Percentiles rank a stretch among this genome's conserved stretches.
Conservation (phyloP, 2,329 filamentous ascomycete species). For the Colletotrichum spinosum region DNA sequence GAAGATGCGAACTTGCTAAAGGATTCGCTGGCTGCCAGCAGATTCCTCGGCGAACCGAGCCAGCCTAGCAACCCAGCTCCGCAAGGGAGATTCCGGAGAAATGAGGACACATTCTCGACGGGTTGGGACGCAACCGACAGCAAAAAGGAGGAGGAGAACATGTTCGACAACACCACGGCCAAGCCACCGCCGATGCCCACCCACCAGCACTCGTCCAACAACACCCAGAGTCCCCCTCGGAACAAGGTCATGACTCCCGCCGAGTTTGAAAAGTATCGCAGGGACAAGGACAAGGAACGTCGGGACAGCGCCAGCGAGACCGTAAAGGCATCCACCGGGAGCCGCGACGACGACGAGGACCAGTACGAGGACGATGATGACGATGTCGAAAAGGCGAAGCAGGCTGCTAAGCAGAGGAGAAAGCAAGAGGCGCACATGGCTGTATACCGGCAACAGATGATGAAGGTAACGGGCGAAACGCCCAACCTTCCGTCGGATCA, state of each 20-base stretch:
- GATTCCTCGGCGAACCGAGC: conserved; percentile 50
- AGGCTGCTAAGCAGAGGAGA: conserved; percentile 79
- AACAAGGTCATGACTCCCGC: conserved; percentile 92
- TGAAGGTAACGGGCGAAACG: conserved; percentile 89
- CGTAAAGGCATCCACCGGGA: conserved; percentile 58
- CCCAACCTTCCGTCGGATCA: conserved; percentile 63
- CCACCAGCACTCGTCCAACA: conserved; percentile 43
- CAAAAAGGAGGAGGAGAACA: conserved; percentile 60
- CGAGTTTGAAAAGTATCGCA: conserved; percentile 84
- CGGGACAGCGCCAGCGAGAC: conserved; percentile 58
- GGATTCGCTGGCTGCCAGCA: conserved; percentile 63
- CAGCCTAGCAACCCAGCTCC: conserved; percentile 34
- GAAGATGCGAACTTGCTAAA: conserved; percentile 65
- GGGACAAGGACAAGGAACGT: conserved; percentile 81
- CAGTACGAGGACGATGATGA: conserved; percentile 82
- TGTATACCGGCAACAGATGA: conserved; percentile 94
- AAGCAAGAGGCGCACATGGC: conserved; percentile 93
- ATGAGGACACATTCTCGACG: conserved; percentile 53
- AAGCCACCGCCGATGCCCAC: conserved; percentile 40
- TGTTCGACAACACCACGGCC: conserved; percentile 63
- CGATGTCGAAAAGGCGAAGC: conserved; percentile 79
- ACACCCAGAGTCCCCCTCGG: conserved; percentile 56
- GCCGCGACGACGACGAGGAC: conserved; percentile 73
- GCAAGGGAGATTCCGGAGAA: conserved; percentile 49
- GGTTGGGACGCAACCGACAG: conserved; percentile 40